Evolutionary conservation across 2,329 filamentous ascomycete species (phyloP), one percentile per base, ranked within the genome.

Genomic region (Aspergillus felis): DNA sequence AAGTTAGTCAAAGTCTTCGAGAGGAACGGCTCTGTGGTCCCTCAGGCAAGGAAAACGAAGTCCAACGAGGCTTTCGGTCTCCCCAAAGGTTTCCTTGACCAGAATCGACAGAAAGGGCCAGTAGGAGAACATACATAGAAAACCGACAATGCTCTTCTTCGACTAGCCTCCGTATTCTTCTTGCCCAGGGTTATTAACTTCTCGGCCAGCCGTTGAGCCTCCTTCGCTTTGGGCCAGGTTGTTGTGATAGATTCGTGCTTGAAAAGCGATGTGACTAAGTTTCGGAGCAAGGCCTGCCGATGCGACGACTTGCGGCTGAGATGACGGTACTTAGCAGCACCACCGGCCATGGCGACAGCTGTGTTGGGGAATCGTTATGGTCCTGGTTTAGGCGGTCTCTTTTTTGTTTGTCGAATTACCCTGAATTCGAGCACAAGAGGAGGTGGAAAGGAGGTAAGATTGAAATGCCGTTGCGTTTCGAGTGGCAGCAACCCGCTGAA

Each of bases 141-240:
- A 67, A 92, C 92, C 42, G 84, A 85, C 68, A 88, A 79, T n/a
- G 92, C 93, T 65, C 84, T 85, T 71, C 86, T 82, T 73, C 85
- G 83, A 59, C 88, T 88, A 22, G 91, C 90, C 69, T 92, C 88
- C 44, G 93, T 96, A 74, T 97, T 91, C 78, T 87, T 89, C 84
- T 97, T 99, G 22, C 90, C 93, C 67, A 96, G 76, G 4, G 92
- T 97, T 69, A 99, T 92, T 65, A 97, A 81, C 81, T 96, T 95
- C 73, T 99, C 94, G 7, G 92, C 94, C 66, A 97, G 76, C 47
- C 90, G 84, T 78, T 99, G 94, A 22, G 94, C 90, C 80, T 99
- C 94, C 78, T 97, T 99, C 50, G 94, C 94, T 79, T 97, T 97
- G 74, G 89, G 87, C 83, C 90, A 97, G 78, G 94, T 96, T 52